Evolutionary conservation across 1,284 basidiomycete species (phyloP).

Genomic region (Macrocystidia cucumis): DNA sequence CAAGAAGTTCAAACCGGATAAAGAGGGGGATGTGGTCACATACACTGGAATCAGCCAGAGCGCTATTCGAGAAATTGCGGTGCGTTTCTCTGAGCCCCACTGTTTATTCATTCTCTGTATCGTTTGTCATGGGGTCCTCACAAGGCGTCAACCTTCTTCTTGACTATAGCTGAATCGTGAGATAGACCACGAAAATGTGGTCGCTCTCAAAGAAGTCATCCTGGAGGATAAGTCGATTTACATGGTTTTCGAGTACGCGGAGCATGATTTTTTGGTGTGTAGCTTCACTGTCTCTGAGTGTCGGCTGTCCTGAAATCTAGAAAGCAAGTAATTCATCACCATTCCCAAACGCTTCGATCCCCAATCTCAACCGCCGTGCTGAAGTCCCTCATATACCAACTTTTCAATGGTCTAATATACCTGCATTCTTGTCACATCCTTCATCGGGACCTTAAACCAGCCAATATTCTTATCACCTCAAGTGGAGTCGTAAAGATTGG

Average conservation of each 20-base stretch:
- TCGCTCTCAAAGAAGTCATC: slow-evolving; percentile 89
- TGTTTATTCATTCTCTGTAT: not conserved
- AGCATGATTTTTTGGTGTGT: slow-evolving; percentile 92
- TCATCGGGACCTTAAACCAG: slow-evolving; percentile 96
- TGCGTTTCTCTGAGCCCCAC: slow-evolving; percentile 32
- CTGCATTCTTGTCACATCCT: slow-evolving; percentile 94
- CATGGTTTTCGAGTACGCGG: slow-evolving; percentile 99
- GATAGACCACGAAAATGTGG: slow-evolving; percentile 89
- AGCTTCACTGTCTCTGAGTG: slow-evolving; percentile 1
- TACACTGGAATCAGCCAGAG: slow-evolving; percentile 98
- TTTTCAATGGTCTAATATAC: slow-evolving; percentile 93
- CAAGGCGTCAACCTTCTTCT: not conserved
- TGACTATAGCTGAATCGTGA: slow-evolving; percentile 79
- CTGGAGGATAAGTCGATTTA: slow-evolving; percentile 97
- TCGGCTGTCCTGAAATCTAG: slow-evolving; percentile 8
- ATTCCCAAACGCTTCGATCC: slow-evolving; percentile 81
- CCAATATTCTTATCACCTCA: slow-evolving; percentile 94
- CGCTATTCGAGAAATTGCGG: slow-evolving; percentile 93
- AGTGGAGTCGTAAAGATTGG: slow-evolving; percentile 94
- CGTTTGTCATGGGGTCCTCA: not conserved
- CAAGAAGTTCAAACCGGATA: slow-evolving; percentile 99
- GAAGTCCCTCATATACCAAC: slow-evolving; percentile 91
- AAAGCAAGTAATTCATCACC: slow-evolving; percentile 97
- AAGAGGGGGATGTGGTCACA: slow-evolving; percentile 88
- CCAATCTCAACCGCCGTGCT: slow-evolving; percentile 74